Percentiles rank a stretch among this genome's conserved stretches.
These are phyloP conservation scores for Aspergillus carlsbadensis DNA, from an alignment of 495 filamentous ascomycete species.

Conservation along the genomic window DNA sequence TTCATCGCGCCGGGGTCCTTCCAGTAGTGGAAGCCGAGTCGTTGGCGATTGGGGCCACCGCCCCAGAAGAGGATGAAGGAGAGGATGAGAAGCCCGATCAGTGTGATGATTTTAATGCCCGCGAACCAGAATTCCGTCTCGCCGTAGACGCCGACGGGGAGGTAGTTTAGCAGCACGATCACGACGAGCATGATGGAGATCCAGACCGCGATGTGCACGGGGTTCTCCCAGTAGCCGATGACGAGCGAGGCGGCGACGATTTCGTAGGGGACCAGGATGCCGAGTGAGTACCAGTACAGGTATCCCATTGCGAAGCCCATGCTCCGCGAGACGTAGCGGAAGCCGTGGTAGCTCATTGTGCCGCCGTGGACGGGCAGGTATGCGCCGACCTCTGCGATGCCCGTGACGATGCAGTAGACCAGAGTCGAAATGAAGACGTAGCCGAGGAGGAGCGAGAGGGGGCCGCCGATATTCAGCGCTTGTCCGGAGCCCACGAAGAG, in stretches of 20 bases:
- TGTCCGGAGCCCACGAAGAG: slow-evolving; percentile 56
- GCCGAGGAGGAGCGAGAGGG: slow-evolving; percentile 64
- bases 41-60: slow-evolving; percentile 60
- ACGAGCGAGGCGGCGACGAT: slow-evolving; percentile 70
- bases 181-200: slow-evolving; percentile 67
- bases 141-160: slow-evolving; percentile 65
- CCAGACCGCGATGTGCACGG: slow-evolving; percentile 54
- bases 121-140: slow-evolving; percentile 73
- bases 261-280: slow-evolving; percentile 68
- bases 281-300: slow-evolving; percentile 59
- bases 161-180: slow-evolving; percentile 62
- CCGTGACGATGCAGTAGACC: slow-evolving; percentile 61
- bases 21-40: slow-evolving; percentile 74
- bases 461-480: slow-evolving; percentile 58
- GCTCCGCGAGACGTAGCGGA: slow-evolving; percentile 59
- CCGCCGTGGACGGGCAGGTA: slow-evolving; percentile 61
- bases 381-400: slow-evolving; percentile 63
- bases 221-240: slow-evolving; percentile 67
- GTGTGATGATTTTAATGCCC: slow-evolving; percentile 73
- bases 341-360: slow-evolving; percentile 58
- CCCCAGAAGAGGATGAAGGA: slow-evolving; percentile 72
- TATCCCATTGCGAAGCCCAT: slow-evolving; percentile 64
- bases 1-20: slow-evolving; percentile 67
- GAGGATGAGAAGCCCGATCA: slow-evolving; percentile 66
- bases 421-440: slow-evolving; percentile 59